Conservation (phyloP, 2,329 filamentous ascomycete species). For the Fusarium gaditjirri region DNA sequence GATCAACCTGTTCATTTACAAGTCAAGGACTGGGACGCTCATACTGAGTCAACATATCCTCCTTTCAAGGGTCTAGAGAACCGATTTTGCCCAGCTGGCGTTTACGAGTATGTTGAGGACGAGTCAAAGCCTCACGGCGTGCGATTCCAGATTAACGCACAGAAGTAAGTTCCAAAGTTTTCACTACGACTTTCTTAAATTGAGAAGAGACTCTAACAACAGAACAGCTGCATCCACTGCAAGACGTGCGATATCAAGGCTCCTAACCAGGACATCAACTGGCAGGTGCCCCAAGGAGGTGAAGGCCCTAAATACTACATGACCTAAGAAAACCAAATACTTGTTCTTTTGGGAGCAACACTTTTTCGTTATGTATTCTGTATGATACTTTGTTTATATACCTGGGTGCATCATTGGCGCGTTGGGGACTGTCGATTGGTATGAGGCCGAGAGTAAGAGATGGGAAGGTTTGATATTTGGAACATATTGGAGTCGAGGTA, state of each 20-base stretch:
- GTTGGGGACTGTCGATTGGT: conserved; percentile 19
- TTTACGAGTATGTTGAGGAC: conserved; percentile 98
- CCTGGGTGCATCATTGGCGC: conserved; percentile 38
- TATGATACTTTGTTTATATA: conserved; percentile 45
- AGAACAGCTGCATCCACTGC: conserved; percentile 90
- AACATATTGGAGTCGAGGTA: conserved; percentile 35
- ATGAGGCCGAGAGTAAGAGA: conserved; percentile 15
- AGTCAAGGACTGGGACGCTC: conserved; percentile 93
- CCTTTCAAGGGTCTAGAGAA: conserved; percentile 93
- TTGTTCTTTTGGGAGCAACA: not conserved
- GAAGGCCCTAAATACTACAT: conserved; percentile 79
- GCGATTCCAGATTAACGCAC: conserved; percentile 95
- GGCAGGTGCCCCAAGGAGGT: conserved; percentile 93
- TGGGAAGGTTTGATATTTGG: conserved; percentile 19
- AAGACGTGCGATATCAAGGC: conserved; percentile 99
- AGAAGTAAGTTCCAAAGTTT: conserved; percentile 81
- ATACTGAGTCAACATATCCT: conserved; percentile 85
- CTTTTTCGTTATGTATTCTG: conserved; percentile 29
- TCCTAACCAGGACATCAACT: conserved; percentile 96
- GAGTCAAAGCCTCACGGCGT: conserved; percentile 86
- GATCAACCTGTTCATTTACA: conserved; percentile 97
- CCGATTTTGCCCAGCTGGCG: conserved; percentile 94
- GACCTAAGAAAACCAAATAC: conserved; percentile 55
- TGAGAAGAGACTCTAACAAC: conserved; percentile 18
- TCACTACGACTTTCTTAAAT: not conserved